phyloP scores from a whole-genome alignment of 2,329 filamentous ascomycete species.

The Cladosporium sp. region DNA sequence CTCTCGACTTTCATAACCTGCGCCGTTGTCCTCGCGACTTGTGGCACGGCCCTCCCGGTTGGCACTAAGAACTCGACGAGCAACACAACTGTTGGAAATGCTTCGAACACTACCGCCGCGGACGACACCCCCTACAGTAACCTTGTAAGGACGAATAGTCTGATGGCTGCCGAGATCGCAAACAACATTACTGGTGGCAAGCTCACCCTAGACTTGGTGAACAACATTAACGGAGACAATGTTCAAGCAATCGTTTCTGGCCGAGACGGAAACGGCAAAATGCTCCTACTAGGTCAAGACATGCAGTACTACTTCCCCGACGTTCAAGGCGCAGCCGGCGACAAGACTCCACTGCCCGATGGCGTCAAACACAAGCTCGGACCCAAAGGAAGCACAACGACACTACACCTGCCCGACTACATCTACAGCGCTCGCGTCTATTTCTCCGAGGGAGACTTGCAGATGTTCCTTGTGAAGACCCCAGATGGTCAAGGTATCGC shows the following conservation, averaged over 20 bases:
- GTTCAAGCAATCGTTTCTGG: slow-evolving; percentile 44
- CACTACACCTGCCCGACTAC: slow-evolving; percentile 38
- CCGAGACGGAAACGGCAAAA: slow-evolving; percentile 33
- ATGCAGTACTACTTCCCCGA: slow-evolving; percentile 39
- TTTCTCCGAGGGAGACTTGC: slow-evolving; percentile 40
- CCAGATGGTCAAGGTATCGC: slow-evolving; percentile 39
- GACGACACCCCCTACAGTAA: background rate
- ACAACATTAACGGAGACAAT: slow-evolving; percentile 35
- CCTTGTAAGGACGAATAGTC: no score
- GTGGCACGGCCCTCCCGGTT: background rate
- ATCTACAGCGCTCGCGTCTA: slow-evolving; percentile 42
- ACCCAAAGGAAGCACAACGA: slow-evolving; percentile 31
- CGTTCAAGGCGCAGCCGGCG: slow-evolving; percentile 20
- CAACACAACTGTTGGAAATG: background rate
- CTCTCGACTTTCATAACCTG: slow-evolving; percentile 1
- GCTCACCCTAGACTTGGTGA: slow-evolving; percentile 31
- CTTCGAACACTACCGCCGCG: background rate
- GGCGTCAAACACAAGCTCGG: slow-evolving; percentile 21
- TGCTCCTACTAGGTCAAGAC: slow-evolving; percentile 39
- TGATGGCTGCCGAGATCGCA: background rate
- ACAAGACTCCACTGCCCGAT: slow-evolving; percentile 20
- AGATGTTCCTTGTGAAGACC: slow-evolving; percentile 19
- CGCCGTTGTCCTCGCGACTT: background rate
- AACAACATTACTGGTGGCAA: slow-evolving; percentile 11
- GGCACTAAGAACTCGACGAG: slow-evolving; percentile 1